Percentiles rank a stretch among this genome's conserved stretches.
Evolutionary conservation across 1,139 yeast species (phyloP).

Genomic region (Sugiyamaella grinbergsii): DNA sequence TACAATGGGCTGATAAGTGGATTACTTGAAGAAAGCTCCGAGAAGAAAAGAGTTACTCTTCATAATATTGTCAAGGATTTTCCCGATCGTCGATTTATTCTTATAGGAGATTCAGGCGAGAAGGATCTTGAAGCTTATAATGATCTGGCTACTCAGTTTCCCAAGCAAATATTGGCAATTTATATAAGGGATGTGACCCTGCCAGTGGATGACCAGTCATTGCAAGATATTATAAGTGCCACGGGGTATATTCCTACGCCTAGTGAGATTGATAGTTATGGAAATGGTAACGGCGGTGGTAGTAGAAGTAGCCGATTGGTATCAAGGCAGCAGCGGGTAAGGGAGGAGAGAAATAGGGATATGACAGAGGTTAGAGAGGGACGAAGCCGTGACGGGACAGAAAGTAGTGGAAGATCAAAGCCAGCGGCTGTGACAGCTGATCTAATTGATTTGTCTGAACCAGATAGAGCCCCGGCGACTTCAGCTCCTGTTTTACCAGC

Average conservation of each 20-base stretch:
- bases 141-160: constrained; percentile 62
- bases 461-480: constrained; percentile 5
- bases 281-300: neutral
- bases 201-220: constrained; percentile 35
- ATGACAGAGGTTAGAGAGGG: constrained; percentile 2
- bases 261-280: constrained; percentile 28
- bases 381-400: neutral
- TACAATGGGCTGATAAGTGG: constrained; percentile 81
- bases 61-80: constrained; percentile 70
- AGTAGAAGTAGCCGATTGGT: constrained; percentile 1
- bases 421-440: constrained; percentile 16
- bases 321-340: constrained; percentile 2
- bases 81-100: constrained; percentile 71
- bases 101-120: constrained; percentile 96
- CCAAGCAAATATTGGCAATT: constrained; percentile 68
- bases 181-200: constrained; percentile 75
- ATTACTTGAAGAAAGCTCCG: constrained; percentile 82
- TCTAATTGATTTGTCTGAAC: constrained; percentile 31
- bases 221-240: constrained; percentile 24
- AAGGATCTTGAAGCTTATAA: constrained; percentile 90
- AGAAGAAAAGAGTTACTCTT: constrained; percentile 70
- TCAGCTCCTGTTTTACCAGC: constrained; percentile 21
- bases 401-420: neutral
- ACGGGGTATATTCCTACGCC: constrained; percentile 30
- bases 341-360: constrained; percentile 2